Evolutionary conservation across 2,329 filamentous ascomycete species (phyloP).

Genomic region (Hypoxylon rubiginosum): DNA sequence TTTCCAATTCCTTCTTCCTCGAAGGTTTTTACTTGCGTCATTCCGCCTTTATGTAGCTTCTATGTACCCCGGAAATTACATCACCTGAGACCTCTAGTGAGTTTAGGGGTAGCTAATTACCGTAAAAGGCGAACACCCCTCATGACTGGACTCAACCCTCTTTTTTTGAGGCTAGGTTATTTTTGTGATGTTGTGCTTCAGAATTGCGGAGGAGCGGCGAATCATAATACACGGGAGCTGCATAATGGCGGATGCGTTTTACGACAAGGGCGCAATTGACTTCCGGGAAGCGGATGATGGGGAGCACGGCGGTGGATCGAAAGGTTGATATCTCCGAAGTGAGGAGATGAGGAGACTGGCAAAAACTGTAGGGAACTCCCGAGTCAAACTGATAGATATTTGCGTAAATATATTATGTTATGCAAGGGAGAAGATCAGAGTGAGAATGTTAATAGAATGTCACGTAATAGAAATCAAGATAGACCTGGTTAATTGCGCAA

Average conservation of each 20-base stretch:
- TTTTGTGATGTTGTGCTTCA: neutral
- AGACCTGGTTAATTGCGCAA: too few relatives aligned
- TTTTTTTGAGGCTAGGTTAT: neutral
- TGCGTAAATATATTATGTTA: neutral
- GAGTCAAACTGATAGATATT: neutral
- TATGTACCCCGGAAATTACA: slow-evolving; percentile 25
- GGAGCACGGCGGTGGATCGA: neutral
- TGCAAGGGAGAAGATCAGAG: too few relatives aligned
- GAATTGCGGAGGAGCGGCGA: slow-evolving; percentile 20
- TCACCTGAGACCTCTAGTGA: slow-evolving; percentile 14
- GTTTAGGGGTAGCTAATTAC: slow-evolving; percentile 19
- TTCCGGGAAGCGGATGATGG: slow-evolving; percentile 32
- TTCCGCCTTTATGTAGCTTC: slow-evolving; percentile 28
- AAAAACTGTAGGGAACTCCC: neutral
- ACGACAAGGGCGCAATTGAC: slow-evolving; percentile 34
- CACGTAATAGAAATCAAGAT: too few relatives aligned
- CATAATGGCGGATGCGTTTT: slow-evolving; percentile 8
- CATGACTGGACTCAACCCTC: slow-evolving; percentile 18
- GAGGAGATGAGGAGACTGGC: neutral
- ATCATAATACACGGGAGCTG: slow-evolving; percentile 11
- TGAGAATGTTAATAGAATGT: too few relatives aligned
- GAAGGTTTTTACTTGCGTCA: slow-evolving; percentile 24
- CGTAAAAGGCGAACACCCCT: slow-evolving; percentile 16
- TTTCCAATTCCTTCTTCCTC: neutral
- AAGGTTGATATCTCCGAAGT: neutral